Evolutionary conservation across 2,329 filamentous ascomycete genomes (phyloP).

Genomic region (Trichoderma pleuroti): DNA sequence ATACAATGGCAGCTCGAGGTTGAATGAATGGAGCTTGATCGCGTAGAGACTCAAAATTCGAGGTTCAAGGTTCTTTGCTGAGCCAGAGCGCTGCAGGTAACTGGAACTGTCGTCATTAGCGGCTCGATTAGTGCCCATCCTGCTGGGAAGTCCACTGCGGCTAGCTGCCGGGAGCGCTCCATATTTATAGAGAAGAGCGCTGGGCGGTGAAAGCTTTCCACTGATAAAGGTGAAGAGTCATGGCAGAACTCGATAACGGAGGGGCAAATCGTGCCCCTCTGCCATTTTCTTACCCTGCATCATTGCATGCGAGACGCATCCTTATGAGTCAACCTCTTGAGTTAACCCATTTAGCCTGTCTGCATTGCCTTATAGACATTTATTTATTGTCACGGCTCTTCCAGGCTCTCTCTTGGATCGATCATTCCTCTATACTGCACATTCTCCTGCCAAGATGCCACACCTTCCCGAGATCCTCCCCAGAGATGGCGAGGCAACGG

Average conservation of each 20-base stretch:
- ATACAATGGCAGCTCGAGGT: neutral
- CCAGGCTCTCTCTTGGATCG: neutral
- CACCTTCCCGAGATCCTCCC: conserved; percentile 29
- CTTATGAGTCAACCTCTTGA: conserved; percentile 10
- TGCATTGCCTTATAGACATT: neutral
- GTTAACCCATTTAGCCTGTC: neutral
- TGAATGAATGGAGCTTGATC: no score
- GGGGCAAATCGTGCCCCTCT: conserved; percentile 19
- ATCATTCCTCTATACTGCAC: neutral
- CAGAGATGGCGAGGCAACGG: conserved; percentile 23
- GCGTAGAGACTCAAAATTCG: neutral
- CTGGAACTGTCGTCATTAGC: conserved; percentile 3
- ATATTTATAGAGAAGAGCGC: neutral
- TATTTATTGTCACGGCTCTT: neutral
- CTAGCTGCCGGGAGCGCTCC: neutral
- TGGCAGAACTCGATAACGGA: conserved; percentile 29
- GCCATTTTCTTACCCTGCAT: conserved; percentile 10
- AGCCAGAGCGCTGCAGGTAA: neutral
- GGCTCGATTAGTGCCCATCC: neutral
- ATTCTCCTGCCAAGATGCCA: conserved; percentile 32
- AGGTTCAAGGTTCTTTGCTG: neutral
- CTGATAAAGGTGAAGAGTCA: conserved; percentile 14
- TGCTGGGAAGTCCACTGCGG: neutral
- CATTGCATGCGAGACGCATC: neutral
- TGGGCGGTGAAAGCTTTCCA: neutral